Evolutionary conservation across 1,284 basidiomycete species (phyloP).

Genomic region (Cryptococcus neoformans): DNA sequence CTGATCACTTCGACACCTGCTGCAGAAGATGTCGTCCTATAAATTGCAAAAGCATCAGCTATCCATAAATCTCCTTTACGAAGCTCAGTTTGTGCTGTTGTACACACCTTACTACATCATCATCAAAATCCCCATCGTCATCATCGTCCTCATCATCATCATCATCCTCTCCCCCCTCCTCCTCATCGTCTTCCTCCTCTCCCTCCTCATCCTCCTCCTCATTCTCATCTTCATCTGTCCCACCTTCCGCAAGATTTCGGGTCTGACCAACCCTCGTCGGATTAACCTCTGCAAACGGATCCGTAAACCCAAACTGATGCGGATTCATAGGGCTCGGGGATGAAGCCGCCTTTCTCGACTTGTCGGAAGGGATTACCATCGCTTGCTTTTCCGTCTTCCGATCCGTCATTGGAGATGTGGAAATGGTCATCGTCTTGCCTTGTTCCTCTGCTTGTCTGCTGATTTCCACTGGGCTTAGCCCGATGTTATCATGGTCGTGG

Average conservation of each 20-base stretch:
- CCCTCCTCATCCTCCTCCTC: slow-evolving; percentile 42
- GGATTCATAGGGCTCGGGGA: slow-evolving; percentile 14
- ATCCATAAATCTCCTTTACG: too few species aligned
- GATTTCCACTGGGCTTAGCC: too few species aligned
- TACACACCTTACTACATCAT: too few species aligned
- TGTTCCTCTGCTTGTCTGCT: slow-evolving; percentile 6
- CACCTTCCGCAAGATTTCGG: slow-evolving; percentile 10
- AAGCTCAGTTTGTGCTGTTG: too few species aligned
- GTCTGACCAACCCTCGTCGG: slow-evolving; percentile 16
- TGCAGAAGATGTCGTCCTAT: slow-evolving; percentile 37
- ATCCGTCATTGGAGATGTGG: not conserved
- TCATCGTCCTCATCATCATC: not conserved
- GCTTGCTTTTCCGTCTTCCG: slow-evolving; percentile 2
- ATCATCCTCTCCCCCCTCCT: not conserved
- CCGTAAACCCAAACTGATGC: not conserved
- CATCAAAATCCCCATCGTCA: too few species aligned
- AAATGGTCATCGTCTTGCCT: not conserved
- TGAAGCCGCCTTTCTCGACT: slow-evolving; percentile 9
- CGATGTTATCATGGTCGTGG: too few species aligned
- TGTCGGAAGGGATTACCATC: slow-evolving; percentile 11
- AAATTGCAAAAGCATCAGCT: not conserved
- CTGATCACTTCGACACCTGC: slow-evolving; percentile 46
- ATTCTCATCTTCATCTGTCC: slow-evolving; percentile 30
- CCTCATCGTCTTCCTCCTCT: slow-evolving; percentile 9
- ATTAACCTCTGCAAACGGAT: slow-evolving; percentile 10